Conservation (phyloP, 306 rosid species). For the Prunus campanulata region DNA sequence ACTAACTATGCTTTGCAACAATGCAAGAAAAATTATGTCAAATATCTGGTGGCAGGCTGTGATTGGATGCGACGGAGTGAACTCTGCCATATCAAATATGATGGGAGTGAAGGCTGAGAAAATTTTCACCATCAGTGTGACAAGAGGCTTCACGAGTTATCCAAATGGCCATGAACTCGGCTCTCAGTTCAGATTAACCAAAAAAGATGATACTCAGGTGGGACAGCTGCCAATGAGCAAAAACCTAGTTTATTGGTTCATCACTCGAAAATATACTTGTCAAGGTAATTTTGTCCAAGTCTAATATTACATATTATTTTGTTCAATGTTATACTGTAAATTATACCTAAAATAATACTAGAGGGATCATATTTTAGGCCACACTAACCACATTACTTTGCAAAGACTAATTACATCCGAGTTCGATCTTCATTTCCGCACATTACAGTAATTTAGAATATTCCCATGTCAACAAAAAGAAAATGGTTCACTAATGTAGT, state of each 20-base stretch:
- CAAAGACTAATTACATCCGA: too few species aligned
- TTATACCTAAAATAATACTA: background rate
- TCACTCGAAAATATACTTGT: background rate
- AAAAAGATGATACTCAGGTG: background rate
- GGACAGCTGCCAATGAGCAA: constrained; percentile 2
- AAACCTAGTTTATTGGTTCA: constrained; percentile 16
- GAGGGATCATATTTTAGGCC: too few species aligned
- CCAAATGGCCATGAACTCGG: constrained; percentile 5
- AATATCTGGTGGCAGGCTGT: background rate
- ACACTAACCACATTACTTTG: too few species aligned
- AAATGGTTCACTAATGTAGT: too few species aligned
- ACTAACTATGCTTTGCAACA: background rate
- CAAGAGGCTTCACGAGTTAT: constrained; percentile 14
- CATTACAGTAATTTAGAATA: too few species aligned
- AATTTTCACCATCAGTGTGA: background rate
- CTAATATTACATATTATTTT: background rate
- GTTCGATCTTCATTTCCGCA: too few species aligned
- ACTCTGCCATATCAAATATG: background rate
- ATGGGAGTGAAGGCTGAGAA: background rate
- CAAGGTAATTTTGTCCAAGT: background rate
- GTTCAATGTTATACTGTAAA: background rate
- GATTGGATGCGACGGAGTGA: constrained; percentile 25
- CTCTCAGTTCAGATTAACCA: background rate
- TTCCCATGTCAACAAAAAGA: too few species aligned
- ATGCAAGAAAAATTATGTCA: too few species aligned